These are phyloP conservation scores for Claviceps sp. DNA, from an alignment of 2,329 filamentous ascomycete species.

Conservation along the genomic window DNA sequence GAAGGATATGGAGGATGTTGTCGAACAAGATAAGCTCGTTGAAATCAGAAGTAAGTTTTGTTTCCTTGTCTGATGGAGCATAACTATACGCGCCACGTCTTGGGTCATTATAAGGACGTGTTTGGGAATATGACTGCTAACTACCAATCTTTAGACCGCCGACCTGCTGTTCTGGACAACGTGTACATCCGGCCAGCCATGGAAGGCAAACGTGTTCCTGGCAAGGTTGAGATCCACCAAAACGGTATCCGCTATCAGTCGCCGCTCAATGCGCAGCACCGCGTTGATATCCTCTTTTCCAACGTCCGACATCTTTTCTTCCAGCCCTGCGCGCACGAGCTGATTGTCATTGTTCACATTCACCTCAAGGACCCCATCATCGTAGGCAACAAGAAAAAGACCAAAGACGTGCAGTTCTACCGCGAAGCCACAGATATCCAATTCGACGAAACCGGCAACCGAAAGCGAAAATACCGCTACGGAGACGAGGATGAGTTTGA, in stretches of 20 bases:
- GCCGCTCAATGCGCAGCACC: conserved; percentile 63
- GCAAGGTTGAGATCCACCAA: conserved; percentile 93
- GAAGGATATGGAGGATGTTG: conserved; percentile 98
- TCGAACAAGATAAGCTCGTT: conserved; percentile 94
- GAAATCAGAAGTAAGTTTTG: conserved; percentile 68
- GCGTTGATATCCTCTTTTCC: conserved; percentile 90
- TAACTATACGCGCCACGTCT: background rate
- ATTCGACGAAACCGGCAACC: conserved; percentile 96
- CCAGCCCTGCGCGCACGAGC: conserved; percentile 88
- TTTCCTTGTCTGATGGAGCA: background rate
- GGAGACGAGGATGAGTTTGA: conserved; percentile 98
- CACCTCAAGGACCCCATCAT: conserved; percentile 97
- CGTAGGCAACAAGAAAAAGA: conserved; percentile 94
- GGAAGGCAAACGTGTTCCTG: conserved; percentile 92
- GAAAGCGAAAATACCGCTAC: conserved; percentile 93
- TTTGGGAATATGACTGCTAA: background rate
- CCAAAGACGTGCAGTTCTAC: conserved; percentile 97
- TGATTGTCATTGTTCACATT: conserved; percentile 96
- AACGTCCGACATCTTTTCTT: conserved; percentile 99
- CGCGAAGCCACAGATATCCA: conserved; percentile 96
- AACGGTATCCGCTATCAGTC: conserved; percentile 96
- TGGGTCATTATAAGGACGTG: too few relatives aligned
- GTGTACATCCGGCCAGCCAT: conserved; percentile 91
- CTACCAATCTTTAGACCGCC: conserved; percentile 49
- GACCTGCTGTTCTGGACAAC: conserved; percentile 79